Base-by-base conservation (phyloP, 208 protist genomes). In the Vickermania spadyakhi region DNA sequence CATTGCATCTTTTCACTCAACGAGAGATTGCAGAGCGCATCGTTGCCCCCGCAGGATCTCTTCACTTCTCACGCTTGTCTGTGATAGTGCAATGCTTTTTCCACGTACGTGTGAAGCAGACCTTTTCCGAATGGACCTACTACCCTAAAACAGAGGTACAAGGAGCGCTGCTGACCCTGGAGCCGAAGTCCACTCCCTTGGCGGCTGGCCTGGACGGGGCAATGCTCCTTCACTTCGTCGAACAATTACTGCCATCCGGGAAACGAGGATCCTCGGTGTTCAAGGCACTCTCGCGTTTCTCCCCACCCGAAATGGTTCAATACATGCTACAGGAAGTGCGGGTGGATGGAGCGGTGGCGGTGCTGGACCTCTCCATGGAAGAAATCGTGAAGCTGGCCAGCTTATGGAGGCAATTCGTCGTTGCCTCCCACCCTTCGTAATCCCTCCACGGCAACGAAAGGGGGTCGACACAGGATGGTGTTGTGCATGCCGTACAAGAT, bases 1-100 rank as follows among this genome's bases (percentile, higher is more conserved):
- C 83, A 2, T 31, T 96, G 21, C 81, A 93, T 64, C 62, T 96
- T 45, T 93, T 96, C 62, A 85, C 84, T 21, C 88, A 96, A 58
- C 80, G 84, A 60, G 86, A 94, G 60, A 70, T 96, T 1, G 91
- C 85, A 3, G 75, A 93, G 13, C 84, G 88, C 53, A 82, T 96
- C 22, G 65, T 71, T 25, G 91, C 91, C 54, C 61, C 75, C 1
- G 58, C 85, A 21, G 78, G 84, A 1, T 82, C 81, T 1, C 77
- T 92, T 2, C 65, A 89, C 58, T 96, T 91, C 71, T 88, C 83
- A 27, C 72, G 83, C 5, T 71, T 96, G 1, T 92, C 84, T 2
- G 76, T 94, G 2, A 59, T 92, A 41, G 76, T 60, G 25, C 91
- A 96, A 74, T 79, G 68, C 60, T 91, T 75, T 66, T 96, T 96